These are phyloP conservation scores for Mycena floridula DNA, from an alignment of 768 basidiomycete species.

Conservation along the genomic window DNA sequence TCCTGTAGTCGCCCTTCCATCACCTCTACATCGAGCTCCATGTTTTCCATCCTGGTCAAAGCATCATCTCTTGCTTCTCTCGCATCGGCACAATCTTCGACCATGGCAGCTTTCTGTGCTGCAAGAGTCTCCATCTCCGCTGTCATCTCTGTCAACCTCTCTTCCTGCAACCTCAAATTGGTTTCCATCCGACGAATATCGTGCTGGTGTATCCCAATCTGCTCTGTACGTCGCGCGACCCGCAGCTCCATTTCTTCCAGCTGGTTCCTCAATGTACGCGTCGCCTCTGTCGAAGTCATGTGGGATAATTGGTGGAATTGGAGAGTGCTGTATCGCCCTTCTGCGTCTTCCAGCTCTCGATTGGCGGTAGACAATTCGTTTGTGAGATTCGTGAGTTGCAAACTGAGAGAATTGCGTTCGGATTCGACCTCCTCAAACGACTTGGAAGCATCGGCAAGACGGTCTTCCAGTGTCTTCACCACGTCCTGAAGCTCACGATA, in stretches of 20 bases:
- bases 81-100: slow-evolving; percentile 78
- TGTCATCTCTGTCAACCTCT: slow-evolving; percentile 64
- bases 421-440: slow-evolving; percentile 53
- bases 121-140: slow-evolving; percentile 59
- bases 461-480: slow-evolving; percentile 36
- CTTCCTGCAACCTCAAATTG: slow-evolving; percentile 70
- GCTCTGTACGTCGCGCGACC: slow-evolving; percentile 60
- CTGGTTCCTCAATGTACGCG: slow-evolving; percentile 50
- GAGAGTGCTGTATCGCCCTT: slow-evolving; percentile 54
- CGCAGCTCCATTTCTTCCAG: slow-evolving; percentile 65
- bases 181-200: slow-evolving; percentile 73
- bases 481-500: slow-evolving; percentile 29
- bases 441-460: slow-evolving; percentile 36
- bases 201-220: slow-evolving; percentile 74
- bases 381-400: slow-evolving; percentile 59
- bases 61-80: slow-evolving; percentile 69
- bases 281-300: slow-evolving; percentile 53
- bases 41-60: slow-evolving; percentile 42
- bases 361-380: slow-evolving; percentile 49
- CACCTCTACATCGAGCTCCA: slow-evolving; percentile 57
- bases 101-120: slow-evolving; percentile 72
- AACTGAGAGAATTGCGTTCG: slow-evolving; percentile 58
- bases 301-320: slow-evolving; percentile 62
- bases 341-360: slow-evolving; percentile 48
- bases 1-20: slow-evolving; percentile 14